phyloP scores from a whole-genome alignment of 495 filamentous ascomycete genomes.

The Filosporella fistucella region DNA sequence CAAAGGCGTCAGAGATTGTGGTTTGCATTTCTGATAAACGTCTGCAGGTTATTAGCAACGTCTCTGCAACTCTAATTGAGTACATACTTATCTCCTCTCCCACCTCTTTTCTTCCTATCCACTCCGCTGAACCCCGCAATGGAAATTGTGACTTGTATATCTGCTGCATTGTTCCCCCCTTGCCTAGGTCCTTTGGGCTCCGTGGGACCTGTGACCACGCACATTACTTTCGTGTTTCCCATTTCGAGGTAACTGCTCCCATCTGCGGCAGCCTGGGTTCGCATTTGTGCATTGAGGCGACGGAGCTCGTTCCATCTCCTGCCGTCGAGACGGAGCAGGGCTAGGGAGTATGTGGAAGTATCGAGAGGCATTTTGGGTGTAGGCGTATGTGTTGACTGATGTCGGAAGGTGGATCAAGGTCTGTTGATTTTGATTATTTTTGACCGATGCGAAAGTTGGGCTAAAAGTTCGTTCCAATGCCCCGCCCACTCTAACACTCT shows the following conservation, averaged over 20 bases:
- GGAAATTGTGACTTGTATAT: slow-evolving; percentile 76
- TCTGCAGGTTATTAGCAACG: slow-evolving; percentile 35
- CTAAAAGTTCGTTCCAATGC: neutral
- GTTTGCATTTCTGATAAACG: slow-evolving; percentile 75
- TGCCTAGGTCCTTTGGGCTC: slow-evolving; percentile 53
- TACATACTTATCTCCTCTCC: slow-evolving; percentile 70
- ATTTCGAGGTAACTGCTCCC: slow-evolving; percentile 88
- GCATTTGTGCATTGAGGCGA: slow-evolving; percentile 81
- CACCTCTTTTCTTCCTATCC: slow-evolving; percentile 68
- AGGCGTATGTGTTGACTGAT: neutral
- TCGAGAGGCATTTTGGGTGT: slow-evolving; percentile 74
- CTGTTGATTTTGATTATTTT: no score
- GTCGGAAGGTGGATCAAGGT: neutral
- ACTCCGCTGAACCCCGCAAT: slow-evolving; percentile 85
- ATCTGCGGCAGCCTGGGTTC: slow-evolving; percentile 84
- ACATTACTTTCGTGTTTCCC: slow-evolving; percentile 96
- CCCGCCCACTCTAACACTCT: neutral
- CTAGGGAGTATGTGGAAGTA: slow-evolving; percentile 80
- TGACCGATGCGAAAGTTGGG: no score
- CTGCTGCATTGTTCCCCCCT: slow-evolving; percentile 51
- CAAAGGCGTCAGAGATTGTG: slow-evolving; percentile 69
- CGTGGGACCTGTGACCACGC: slow-evolving; percentile 78
- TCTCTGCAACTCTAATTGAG: neutral
- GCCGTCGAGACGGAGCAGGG: slow-evolving; percentile 85
- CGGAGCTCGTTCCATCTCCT: slow-evolving; percentile 98